These are phyloP conservation scores for Fusarium dimerum DNA, from an alignment of 2,329 filamentous ascomycete genomes.

Conservation along the genomic window DNA sequence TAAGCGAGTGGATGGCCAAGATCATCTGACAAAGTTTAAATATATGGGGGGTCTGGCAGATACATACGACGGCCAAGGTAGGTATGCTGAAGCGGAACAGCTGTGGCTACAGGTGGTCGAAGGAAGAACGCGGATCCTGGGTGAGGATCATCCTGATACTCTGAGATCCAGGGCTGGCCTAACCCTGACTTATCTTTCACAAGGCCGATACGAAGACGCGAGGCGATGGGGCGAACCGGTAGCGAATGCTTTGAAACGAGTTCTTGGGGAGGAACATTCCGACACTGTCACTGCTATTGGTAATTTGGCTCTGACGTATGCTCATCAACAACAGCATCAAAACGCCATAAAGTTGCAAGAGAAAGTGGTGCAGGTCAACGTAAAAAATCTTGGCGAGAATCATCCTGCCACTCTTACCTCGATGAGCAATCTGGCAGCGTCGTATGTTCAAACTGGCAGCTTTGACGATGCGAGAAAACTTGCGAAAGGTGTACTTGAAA, in stretches of 20 bases:
- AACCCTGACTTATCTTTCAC: background rate
- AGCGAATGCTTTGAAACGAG: background rate
- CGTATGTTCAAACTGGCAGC: background rate
- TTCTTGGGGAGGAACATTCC: slow-evolving; percentile 1
- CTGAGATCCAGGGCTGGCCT: background rate
- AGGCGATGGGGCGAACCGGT: background rate
- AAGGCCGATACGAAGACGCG: background rate
- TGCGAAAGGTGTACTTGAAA: background rate
- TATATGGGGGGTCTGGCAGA: background rate
- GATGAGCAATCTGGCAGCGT: background rate
- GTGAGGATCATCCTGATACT: background rate
- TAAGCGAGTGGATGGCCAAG: background rate
- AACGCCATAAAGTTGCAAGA: background rate
- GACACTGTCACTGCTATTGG: background rate
- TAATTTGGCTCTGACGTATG: background rate
- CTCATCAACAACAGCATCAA: background rate
- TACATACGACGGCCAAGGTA: background rate
- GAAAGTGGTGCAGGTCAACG: background rate
- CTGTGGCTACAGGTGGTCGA: background rate
- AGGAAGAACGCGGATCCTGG: background rate
- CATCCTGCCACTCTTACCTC: background rate
- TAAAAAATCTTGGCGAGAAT: background rate
- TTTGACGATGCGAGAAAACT: background rate
- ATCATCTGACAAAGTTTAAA: background rate
- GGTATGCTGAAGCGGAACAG: slow-evolving; percentile 1